These are phyloP conservation scores for Beauveria sp. DNA, from an alignment of 2,329 filamentous ascomycete genomes.

Conservation along the genomic window DNA sequence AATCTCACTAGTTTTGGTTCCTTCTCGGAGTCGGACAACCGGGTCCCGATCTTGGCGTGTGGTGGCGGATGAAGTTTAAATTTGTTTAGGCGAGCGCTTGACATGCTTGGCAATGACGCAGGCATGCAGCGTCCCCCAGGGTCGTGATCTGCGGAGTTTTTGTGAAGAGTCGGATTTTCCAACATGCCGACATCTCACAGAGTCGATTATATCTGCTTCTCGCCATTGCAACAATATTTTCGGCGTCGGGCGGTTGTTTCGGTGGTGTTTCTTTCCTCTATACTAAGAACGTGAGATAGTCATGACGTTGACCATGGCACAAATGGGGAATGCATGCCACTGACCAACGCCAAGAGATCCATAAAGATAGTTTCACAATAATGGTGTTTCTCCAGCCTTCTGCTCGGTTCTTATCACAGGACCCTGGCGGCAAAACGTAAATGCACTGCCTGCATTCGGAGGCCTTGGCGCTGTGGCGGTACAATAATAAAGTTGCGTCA, in stretches of 20 bases:
- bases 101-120: not conserved
- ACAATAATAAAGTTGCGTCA: not conserved
- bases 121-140: not conserved
- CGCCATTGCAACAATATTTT: too few relatives aligned
- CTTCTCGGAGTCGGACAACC: not conserved
- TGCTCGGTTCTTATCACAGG: not conserved
- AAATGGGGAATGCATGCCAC: not conserved
- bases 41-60: conserved; percentile 6
- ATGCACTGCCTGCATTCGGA: not conserved
- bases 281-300: not conserved
- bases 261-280: not conserved
- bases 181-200: too few relatives aligned
- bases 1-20: not conserved
- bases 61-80: conserved; percentile 6
- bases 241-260: too few relatives aligned
- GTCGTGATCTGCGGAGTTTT: not conserved
- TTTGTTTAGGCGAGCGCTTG: not conserved
- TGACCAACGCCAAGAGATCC: not conserved
- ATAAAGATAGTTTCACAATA: not conserved
- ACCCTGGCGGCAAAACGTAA: not conserved
- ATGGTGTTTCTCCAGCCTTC: not conserved
- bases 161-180: too few relatives aligned
- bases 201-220: too few relatives aligned
- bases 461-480: not conserved
- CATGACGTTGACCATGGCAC: not conserved